Percentiles rank a stretch among this genome's conserved stretches.
These are phyloP conservation scores for Apostasia ramifera DNA, from an alignment of 106 monocot genomes.

Conservation along the genomic window DNA sequence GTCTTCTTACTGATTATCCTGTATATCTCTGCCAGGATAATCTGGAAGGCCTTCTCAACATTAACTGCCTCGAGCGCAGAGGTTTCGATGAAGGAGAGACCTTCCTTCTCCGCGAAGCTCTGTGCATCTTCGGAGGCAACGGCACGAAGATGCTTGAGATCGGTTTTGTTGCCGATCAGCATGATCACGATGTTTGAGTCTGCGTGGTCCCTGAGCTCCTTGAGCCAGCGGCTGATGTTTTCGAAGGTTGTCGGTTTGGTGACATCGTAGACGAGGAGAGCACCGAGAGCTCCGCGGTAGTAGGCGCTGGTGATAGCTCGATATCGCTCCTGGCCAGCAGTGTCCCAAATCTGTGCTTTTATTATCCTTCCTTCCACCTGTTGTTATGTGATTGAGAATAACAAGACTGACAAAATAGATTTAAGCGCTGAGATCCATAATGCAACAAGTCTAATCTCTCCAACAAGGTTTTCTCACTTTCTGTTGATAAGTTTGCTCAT, in stretches of 20 bases:
- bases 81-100: conserved; percentile 49
- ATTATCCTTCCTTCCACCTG: conserved; percentile 39
- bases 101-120: conserved; percentile 38
- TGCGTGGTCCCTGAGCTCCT: conserved; percentile 45
- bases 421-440: no score
- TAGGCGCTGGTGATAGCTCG: conserved; percentile 51
- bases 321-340: conserved; percentile 51
- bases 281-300: conserved; percentile 50
- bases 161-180: conserved; percentile 52
- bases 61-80: conserved; percentile 51
- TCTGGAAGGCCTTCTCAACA: conserved; percentile 49
- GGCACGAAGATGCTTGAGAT: conserved; percentile 40
- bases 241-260: conserved; percentile 50
- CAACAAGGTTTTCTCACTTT: no score
- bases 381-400: neutral
- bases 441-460: no score
- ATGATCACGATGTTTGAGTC: conserved; percentile 48
- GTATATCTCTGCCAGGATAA: conserved; percentile 41
- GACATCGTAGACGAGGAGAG: conserved; percentile 37
- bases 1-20: conserved; percentile 48
- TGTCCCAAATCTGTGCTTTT: conserved; percentile 65
- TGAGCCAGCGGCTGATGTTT: conserved; percentile 44
- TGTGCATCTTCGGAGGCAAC: conserved; percentile 39
- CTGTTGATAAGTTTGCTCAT: no score
- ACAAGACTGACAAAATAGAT: no score